These are phyloP conservation scores for Ceratobasidium sp. DNA, from an alignment of 1,284 basidiomycete species.

Conservation along the genomic window DNA sequence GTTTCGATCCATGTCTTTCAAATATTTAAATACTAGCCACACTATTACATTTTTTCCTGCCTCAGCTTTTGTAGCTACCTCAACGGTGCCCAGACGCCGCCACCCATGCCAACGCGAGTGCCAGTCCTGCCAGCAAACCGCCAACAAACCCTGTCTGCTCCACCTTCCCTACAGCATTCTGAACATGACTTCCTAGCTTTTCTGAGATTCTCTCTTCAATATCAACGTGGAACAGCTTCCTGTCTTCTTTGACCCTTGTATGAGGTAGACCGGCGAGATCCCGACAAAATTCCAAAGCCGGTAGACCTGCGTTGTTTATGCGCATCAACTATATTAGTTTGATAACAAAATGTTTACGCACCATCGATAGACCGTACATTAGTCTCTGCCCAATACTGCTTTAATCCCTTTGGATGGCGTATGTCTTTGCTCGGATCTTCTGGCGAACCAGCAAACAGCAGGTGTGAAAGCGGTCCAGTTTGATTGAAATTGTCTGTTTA, in stretches of 20 bases:
- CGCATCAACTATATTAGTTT: not conserved
- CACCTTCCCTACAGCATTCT: not conserved
- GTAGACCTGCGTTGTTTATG: constrained; percentile 5
- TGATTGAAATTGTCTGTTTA: constrained; percentile 11
- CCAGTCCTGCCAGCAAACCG: constrained; percentile 6
- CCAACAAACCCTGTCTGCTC: constrained; percentile 28
- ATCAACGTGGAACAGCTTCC: constrained; percentile 24
- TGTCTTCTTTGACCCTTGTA: constrained; percentile 12
- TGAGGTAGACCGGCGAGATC: constrained; percentile 23
- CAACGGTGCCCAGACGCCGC: not conserved
- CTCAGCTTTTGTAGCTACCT: too few relatives aligned
- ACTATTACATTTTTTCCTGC: too few relatives aligned
- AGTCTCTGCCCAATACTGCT: constrained; percentile 55
- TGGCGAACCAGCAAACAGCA: constrained; percentile 13
- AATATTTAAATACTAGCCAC: too few relatives aligned
- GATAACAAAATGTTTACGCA: not conserved
- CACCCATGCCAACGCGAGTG: constrained; percentile 20
- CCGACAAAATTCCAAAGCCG: constrained; percentile 19
- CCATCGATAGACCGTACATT: constrained; percentile 63
- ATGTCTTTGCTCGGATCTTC: constrained; percentile 10
- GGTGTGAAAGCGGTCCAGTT: constrained; percentile 15
- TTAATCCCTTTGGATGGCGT: constrained; percentile 50
- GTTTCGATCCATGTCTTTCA: too few relatives aligned
- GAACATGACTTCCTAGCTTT: not conserved
- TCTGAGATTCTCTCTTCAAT: not conserved